phyloP scores from a whole-genome alignment of 257 asterid genomes.

The Rauvolfia tetraphylla region DNA sequence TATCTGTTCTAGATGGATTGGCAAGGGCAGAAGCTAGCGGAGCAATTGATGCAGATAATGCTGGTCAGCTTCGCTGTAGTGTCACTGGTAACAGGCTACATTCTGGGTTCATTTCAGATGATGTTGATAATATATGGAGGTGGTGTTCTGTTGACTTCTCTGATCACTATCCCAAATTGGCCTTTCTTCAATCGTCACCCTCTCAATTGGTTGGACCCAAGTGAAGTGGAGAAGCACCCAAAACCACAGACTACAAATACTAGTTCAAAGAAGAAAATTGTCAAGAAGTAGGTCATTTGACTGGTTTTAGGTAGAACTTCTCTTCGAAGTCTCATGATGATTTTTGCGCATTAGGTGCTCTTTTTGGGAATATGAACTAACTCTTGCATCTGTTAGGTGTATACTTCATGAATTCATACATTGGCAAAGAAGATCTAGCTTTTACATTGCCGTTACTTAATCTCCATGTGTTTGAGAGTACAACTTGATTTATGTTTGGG shows the following conservation, averaged over 20 bases:
- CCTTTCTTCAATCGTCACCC: slow-evolving; percentile 27
- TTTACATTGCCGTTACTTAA: background rate
- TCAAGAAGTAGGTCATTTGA: slow-evolving; percentile 20
- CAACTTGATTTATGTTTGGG: background rate
- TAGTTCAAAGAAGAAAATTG: slow-evolving; percentile 23
- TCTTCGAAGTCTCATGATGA: background rate
- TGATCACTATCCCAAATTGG: slow-evolving; percentile 27
- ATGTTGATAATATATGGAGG: slow-evolving; percentile 19
- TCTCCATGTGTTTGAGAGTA: background rate
- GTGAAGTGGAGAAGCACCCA: slow-evolving; percentile 28
- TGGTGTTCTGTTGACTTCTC: slow-evolving; percentile 25
- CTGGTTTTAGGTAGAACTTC: background rate
- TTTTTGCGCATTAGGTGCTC: background rate
- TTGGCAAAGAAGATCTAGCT: background rate
- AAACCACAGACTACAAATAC: slow-evolving; percentile 14
- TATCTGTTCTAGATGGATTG: slow-evolving; percentile 24
- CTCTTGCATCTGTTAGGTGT: background rate
- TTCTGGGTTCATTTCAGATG: slow-evolving; percentile 23
- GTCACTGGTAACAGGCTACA: slow-evolving; percentile 10
- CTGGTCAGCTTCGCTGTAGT: slow-evolving; percentile 18
- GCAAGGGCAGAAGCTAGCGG: slow-evolving; percentile 31
- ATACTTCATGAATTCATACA: background rate
- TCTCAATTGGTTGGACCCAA: slow-evolving; percentile 30
- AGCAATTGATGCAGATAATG: slow-evolving; percentile 28
- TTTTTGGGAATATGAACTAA: background rate